Evolutionary conservation across 2,329 filamentous ascomycete species (phyloP).

Genomic region (Pseudocercospora musae): DNA sequence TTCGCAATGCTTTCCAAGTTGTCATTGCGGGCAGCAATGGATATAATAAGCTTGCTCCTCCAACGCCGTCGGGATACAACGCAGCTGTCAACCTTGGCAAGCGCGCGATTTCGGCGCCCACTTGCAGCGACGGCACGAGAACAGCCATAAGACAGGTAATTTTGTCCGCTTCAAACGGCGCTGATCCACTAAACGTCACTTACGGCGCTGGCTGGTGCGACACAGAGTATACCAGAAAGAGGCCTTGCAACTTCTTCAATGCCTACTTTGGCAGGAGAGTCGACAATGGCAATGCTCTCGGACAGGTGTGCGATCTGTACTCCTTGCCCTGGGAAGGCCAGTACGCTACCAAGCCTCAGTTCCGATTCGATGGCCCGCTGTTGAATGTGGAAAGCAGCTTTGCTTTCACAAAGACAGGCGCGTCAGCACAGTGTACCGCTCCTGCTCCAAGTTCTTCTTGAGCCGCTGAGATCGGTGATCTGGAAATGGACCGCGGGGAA

Average conservation of each 20-base stretch:
- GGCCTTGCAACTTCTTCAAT: background rate
- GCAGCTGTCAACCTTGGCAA: conserved; percentile 19
- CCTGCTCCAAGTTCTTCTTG: background rate
- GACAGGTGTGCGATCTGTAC: background rate
- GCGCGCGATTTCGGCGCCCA: conserved; percentile 29
- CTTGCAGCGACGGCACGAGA: conserved; percentile 26
- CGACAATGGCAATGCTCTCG: background rate
- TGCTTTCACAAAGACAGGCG: background rate
- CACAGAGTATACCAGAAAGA: background rate
- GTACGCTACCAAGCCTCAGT: background rate
- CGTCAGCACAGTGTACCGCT: background rate
- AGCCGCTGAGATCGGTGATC: background rate
- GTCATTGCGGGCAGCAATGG: conserved; percentile 16
- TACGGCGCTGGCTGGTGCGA: background rate
- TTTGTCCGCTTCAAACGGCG: background rate
- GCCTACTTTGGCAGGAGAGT: background rate
- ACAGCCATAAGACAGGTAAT: conserved; percentile 23
- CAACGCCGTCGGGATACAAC: conserved; percentile 14
- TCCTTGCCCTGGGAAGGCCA: background rate
- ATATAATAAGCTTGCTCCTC: conserved; percentile 10
- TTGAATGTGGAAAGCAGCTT: background rate
- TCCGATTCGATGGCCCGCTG: background rate
- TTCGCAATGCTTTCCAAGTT: conserved; percentile 16
- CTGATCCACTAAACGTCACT: background rate
- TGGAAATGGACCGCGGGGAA: too few relatives aligned